Evolutionary conservation across 148 eudicot species (phyloP).

Genomic region (Chenopodium suecicum): DNA sequence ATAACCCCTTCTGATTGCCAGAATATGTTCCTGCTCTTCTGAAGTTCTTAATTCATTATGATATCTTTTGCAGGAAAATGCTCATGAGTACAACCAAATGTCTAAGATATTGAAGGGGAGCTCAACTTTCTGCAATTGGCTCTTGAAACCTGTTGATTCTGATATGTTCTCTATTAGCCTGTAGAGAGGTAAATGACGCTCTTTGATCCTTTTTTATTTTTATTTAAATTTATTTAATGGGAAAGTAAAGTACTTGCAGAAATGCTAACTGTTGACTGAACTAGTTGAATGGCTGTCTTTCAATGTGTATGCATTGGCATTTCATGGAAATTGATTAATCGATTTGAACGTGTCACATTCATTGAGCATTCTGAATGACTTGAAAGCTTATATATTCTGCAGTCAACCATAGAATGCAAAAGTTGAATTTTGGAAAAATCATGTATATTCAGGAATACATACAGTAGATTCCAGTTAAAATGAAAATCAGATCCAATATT

Average conservation of each 20-base stretch:
- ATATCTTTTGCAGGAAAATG: conserved; percentile 48
- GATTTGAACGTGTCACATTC: not conserved
- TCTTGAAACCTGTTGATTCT: conserved; percentile 57
- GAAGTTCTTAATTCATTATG: not conserved
- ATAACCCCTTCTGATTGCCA: not conserved
- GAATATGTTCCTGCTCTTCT: not conserved
- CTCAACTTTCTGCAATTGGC: conserved; percentile 66
- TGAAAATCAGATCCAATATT: not conserved
- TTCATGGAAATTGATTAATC: not conserved
- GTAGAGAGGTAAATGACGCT: conserved; percentile 22
- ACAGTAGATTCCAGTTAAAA: not conserved
- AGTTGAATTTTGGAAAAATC: not conserved
- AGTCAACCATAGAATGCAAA: not conserved
- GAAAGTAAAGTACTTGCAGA: not conserved
- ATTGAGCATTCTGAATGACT: not conserved
- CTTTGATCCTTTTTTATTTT: not conserved
- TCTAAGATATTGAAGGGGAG: conserved; percentile 65
- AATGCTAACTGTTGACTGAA: not conserved
- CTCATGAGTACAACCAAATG: conserved; percentile 51
- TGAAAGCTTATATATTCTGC: not conserved
- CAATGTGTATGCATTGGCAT: not conserved
- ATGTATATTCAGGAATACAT: not conserved
- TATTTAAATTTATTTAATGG: not conserved
- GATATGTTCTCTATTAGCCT: conserved; percentile 44
- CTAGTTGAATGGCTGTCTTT: not conserved